Conservation (phyloP, 305 asterid genomes). For the Solanum hybrid region DNA sequence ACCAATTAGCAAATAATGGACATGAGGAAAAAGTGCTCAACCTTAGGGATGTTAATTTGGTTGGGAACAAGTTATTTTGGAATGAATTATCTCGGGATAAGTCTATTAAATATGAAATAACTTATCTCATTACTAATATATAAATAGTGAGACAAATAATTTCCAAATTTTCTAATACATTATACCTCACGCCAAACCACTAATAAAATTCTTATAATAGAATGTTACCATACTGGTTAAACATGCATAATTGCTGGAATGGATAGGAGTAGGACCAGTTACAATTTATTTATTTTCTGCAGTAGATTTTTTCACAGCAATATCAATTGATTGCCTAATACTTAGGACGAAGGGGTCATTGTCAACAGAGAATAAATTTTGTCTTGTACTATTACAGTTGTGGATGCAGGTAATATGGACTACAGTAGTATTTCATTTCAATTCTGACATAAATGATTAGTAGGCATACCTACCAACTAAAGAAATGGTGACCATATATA, state of each 20-base stretch:
- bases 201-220: too few species aligned
- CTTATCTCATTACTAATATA: too few species aligned
- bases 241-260: not conserved
- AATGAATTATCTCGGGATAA: too few species aligned
- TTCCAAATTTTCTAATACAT: too few species aligned
- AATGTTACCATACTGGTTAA: not conserved
- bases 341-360: not conserved
- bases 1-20: too few species aligned
- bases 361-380: not conserved
- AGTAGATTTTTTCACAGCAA: not conserved
- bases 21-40: too few species aligned
- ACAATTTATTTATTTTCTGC: not conserved
- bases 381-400: not conserved
- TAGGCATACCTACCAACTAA: not conserved
- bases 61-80: too few species aligned
- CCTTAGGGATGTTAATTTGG: too few species aligned
- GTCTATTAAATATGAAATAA: too few species aligned
- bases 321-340: not conserved
- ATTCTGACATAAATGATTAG: not conserved
- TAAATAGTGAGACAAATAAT: too few species aligned
- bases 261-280: not conserved
- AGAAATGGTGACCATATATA: too few species aligned
- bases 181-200: too few species aligned
- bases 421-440: not conserved
- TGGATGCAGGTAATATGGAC: not conserved